Percentiles rank a stretch among this genome's conserved stretches.
phyloP scores from a whole-genome alignment of 2,329 filamentous ascomycete species.

The Fusarium continuum region DNA sequence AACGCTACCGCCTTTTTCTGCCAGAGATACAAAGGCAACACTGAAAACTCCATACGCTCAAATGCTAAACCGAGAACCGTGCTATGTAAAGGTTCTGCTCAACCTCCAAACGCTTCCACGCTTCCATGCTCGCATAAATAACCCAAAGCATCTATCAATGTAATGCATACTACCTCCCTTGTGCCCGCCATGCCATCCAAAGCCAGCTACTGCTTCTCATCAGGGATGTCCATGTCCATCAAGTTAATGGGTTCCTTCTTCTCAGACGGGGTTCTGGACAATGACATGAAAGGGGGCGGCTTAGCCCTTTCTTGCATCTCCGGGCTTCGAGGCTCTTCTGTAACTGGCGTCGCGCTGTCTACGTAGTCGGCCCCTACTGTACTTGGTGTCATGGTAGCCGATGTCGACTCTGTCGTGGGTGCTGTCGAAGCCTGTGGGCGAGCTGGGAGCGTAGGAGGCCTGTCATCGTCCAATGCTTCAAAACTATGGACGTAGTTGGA shows the following conservation, averaged over 20 bases:
- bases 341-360: constrained; percentile 3
- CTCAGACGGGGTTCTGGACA: constrained; percentile 30
- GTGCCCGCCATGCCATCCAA: no score
- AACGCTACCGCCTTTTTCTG: background rate
- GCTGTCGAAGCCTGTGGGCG: constrained; percentile 18
- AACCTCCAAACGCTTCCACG: no score
- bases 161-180: no score
- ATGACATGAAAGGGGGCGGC: constrained; percentile 41
- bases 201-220: constrained; percentile 28
- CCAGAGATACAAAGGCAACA: background rate
- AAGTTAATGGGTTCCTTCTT: constrained; percentile 36
- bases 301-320: constrained; percentile 57
- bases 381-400: constrained; percentile 40
- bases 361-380: constrained; percentile 38
- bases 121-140: background rate
- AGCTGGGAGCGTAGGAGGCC: constrained; percentile 11
- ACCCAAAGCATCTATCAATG: background rate
- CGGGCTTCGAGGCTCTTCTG: constrained; percentile 45
- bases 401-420: constrained; percentile 35
- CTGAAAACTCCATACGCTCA: constrained; percentile 25
- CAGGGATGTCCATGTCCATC: constrained; percentile 53
- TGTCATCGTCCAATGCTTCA: constrained; percentile 20
- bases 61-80: constrained; percentile 24
- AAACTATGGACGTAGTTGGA: constrained; percentile 27
- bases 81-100: background rate